Evolutionary conservation across 805 yeast species (phyloP).

Genomic region (Phaffomyces opuntiae): DNA sequence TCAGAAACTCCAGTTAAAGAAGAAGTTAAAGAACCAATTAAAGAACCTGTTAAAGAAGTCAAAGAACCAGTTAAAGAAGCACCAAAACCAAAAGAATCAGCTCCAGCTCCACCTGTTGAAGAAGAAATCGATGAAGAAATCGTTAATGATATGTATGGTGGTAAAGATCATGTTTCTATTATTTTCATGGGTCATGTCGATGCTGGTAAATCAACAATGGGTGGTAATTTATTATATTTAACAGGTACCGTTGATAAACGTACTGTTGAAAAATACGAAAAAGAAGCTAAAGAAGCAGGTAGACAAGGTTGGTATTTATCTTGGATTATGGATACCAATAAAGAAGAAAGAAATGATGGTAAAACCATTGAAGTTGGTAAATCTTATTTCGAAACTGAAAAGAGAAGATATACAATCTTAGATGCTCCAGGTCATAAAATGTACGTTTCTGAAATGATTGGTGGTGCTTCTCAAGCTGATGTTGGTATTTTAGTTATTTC

Average conservation of each 20-base stretch:
- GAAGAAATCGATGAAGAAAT: slow-evolving; percentile 80
- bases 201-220: slow-evolving; percentile 99
- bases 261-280: slow-evolving; percentile 95
- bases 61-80: slow-evolving; percentile 13
- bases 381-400: slow-evolving; percentile 95
- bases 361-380: slow-evolving; percentile 99
- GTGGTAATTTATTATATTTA: slow-evolving; percentile 88
- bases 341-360: slow-evolving; percentile 98
- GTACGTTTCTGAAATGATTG: slow-evolving; percentile 98
- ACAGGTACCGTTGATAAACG: slow-evolving; percentile 98
- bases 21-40: not conserved
- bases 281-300: slow-evolving; percentile 98
- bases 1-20: slow-evolving; percentile 10
- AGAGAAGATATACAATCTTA: slow-evolving; percentile 93
- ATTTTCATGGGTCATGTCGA: slow-evolving; percentile 99
- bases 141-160: slow-evolving; percentile 90
- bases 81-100: slow-evolving; percentile 12
- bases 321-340: slow-evolving; percentile 99
- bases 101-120: slow-evolving; percentile 34
- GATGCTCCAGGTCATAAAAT: slow-evolving; percentile 99
- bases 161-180: slow-evolving; percentile 93
- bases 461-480: slow-evolving; percentile 99
- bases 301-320: slow-evolving; percentile 99
- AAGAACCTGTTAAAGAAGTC: slow-evolving; percentile 6
- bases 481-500: slow-evolving; percentile 95